phyloP scores from a whole-genome alignment of 805 yeast genomes.

The Yarrowia alimentaria region DNA sequence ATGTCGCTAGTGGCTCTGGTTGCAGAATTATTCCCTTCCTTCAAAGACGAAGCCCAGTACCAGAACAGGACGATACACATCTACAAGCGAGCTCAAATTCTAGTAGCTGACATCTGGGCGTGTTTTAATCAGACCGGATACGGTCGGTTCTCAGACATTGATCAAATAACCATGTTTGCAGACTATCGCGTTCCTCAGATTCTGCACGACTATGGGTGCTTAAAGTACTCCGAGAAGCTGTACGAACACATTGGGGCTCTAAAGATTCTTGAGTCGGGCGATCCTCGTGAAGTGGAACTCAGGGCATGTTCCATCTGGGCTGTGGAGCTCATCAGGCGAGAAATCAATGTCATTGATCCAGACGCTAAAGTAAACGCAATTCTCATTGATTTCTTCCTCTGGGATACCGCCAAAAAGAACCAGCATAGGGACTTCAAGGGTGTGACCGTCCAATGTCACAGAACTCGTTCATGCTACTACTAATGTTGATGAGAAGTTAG shows the following conservation, averaged over 20 bases:
- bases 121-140: constrained; percentile 42
- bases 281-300: constrained; percentile 43
- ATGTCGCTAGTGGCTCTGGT: constrained; percentile 38
- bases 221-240: constrained; percentile 39
- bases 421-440: constrained; percentile 34
- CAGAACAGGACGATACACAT: constrained; percentile 38
- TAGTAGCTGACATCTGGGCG: constrained; percentile 47
- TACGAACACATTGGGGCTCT: constrained; percentile 32
- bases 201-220: constrained; percentile 41
- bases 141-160: constrained; percentile 45
- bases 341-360: constrained; percentile 34
- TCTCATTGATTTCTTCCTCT: constrained; percentile 45
- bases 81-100: constrained; percentile 46
- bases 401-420: constrained; percentile 46
- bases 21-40: constrained; percentile 37
- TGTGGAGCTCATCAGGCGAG: constrained; percentile 41
- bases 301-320: constrained; percentile 46
- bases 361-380: constrained; percentile 39
- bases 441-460: constrained; percentile 39
- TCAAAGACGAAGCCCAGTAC: constrained; percentile 40
- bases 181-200: constrained; percentile 50
- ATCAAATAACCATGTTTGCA: constrained; percentile 47
- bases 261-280: constrained; percentile 37
- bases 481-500: no score
- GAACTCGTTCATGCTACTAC: constrained; percentile 43